These are phyloP conservation scores for Crithidia mellificae DNA, from an alignment of 208 protist genomes.

Conservation along the genomic window DNA sequence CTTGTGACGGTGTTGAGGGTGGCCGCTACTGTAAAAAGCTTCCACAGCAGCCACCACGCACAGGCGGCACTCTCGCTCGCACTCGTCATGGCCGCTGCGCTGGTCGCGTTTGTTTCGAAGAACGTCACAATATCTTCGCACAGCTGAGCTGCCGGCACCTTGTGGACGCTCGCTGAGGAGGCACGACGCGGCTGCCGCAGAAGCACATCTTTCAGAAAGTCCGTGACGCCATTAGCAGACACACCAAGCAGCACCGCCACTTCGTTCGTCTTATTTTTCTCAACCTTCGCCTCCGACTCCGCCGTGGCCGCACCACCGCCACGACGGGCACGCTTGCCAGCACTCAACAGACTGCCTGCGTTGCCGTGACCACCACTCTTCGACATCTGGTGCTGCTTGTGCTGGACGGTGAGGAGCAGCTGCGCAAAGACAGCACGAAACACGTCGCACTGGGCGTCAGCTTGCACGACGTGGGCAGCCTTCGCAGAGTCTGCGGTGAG, in stretches of 20 bases:
- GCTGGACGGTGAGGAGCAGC: conserved; percentile 11
- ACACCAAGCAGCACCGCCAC: not conserved
- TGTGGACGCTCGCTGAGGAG: no score
- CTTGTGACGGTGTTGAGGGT: no score
- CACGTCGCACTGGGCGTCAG: conserved; percentile 1
- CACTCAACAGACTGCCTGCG: not conserved
- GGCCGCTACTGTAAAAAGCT: conserved; percentile 9
- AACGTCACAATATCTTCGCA: not conserved
- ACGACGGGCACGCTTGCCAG: not conserved
- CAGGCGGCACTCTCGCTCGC: conserved; percentile 3
- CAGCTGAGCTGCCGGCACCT: not conserved
- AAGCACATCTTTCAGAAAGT: not conserved
- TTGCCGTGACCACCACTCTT: not conserved
- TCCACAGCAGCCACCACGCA: conserved; percentile 36
- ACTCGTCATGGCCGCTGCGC: not conserved
- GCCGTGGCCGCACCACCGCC: not conserved
- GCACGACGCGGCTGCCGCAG: no score
- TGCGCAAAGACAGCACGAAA: conserved; percentile 17
- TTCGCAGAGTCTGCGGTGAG: not conserved
- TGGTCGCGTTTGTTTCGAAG: not conserved
- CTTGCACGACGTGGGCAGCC: no score
- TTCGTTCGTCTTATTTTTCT: no score
- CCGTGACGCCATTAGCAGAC: not conserved
- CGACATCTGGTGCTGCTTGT: conserved; percentile 22
- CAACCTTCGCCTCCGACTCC: no score